Conservation (phyloP, 2,329 filamentous ascomycete genomes). For the Pseudocercospora vitis region DNA sequence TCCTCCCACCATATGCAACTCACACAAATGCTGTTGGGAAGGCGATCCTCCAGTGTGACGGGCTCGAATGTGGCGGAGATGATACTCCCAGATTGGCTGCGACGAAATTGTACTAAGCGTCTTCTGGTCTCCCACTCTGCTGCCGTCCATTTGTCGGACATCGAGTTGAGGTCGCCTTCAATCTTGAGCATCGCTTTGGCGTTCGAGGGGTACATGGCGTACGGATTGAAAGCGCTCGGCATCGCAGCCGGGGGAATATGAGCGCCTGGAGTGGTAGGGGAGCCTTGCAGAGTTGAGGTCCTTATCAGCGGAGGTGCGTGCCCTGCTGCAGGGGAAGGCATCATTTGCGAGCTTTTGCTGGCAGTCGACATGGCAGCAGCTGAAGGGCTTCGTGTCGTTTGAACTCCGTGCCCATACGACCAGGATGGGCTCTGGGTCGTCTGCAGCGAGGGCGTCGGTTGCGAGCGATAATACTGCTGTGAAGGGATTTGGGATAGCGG, state of each 20-base stretch:
- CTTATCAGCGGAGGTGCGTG: conserved; percentile 63
- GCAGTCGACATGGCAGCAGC: conserved; percentile 28
- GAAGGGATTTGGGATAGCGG: conserved; percentile 28
- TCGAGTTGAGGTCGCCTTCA: conserved; percentile 76
- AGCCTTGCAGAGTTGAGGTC: conserved; percentile 65
- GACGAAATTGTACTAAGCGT: conserved; percentile 83
- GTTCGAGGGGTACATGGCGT: conserved; percentile 70
- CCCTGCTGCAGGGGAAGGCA: conserved; percentile 47
- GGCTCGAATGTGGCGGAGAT: conserved; percentile 78
- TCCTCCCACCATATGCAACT: conserved; percentile 98
- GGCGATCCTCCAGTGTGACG: conserved; percentile 74
- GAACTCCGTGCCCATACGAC: conserved; percentile 29
- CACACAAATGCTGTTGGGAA: conserved; percentile 84
- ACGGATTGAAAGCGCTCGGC: conserved; percentile 65
- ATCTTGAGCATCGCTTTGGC: conserved; percentile 81
- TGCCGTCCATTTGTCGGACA: conserved; percentile 78
- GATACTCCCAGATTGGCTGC: conserved; percentile 77
- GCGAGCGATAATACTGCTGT: conserved; percentile 32
- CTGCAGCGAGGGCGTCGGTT: conserved; percentile 34
- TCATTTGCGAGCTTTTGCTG: conserved; percentile 35
- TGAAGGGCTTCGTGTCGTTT: conserved; percentile 33
- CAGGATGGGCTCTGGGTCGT: conserved; percentile 40
- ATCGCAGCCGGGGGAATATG: conserved; percentile 27
- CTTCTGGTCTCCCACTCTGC: conserved; percentile 79
- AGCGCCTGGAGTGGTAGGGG: conserved; percentile 47